phyloP scores from a whole-genome alignment of 106 monocot species.

The Dioscorea alata region DNA sequence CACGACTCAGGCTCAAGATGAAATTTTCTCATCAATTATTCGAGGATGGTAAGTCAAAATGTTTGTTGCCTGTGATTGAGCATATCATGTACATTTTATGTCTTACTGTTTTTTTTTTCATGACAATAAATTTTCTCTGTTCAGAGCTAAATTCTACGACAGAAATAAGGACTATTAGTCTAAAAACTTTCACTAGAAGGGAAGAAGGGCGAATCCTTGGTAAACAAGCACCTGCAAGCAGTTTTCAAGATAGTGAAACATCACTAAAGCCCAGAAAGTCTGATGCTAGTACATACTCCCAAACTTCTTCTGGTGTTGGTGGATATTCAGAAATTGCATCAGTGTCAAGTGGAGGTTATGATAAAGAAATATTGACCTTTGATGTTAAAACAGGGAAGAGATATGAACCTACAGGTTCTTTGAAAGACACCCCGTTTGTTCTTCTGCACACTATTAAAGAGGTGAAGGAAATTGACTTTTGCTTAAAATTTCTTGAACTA shows the following conservation, averaged over 20 bases:
- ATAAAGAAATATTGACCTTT: slow-evolving; percentile 3
- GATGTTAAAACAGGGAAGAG: slow-evolving; percentile 3
- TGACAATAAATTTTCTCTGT: not conserved
- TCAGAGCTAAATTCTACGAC: slow-evolving; percentile 25
- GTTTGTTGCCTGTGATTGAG: not conserved
- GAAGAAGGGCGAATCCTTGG: slow-evolving; percentile 13
- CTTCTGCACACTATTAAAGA: slow-evolving; percentile 17
- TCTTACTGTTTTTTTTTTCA: not conserved
- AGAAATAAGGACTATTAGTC: slow-evolving; percentile 24
- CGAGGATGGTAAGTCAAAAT: slow-evolving; percentile 16
- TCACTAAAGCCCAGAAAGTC: not conserved
- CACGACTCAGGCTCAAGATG: slow-evolving; percentile 29
- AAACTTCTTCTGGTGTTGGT: slow-evolving; percentile 5
- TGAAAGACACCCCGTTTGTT: slow-evolving; percentile 3
- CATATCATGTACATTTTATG: not conserved
- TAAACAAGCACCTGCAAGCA: slow-evolving; percentile 7
- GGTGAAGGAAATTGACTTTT: slow-evolving; percentile 3
- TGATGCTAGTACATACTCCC: slow-evolving; percentile 10
- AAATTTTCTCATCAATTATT: slow-evolving; percentile 28
- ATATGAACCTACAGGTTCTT: slow-evolving; percentile 16
- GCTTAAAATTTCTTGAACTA: not conserved
- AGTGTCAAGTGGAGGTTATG: not conserved
- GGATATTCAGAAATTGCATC: slow-evolving; percentile 22
- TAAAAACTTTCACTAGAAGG: slow-evolving; percentile 27
- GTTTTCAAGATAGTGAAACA: slow-evolving; percentile 9